A percentile compares a stretch with the other conserved stretches of the same genome.
These are phyloP conservation scores for Citrullus colocynthis DNA, from an alignment of 306 rosid species.

Conservation along the genomic window DNA sequence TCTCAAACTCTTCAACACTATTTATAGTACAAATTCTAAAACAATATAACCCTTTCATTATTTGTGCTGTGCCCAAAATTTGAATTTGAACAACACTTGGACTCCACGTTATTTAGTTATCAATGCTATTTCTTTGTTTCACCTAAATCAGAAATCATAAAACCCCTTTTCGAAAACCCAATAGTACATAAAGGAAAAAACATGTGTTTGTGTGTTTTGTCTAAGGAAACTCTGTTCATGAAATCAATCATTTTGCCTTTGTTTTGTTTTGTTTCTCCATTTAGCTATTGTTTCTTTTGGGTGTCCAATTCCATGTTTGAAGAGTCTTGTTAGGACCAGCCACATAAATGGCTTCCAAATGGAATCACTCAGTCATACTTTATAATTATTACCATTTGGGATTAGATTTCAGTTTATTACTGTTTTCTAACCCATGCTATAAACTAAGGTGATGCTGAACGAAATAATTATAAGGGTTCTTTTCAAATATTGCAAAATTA, in stretches of 20 bases:
- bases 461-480: no score
- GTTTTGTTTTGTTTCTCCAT: not conserved
- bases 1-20: not conserved
- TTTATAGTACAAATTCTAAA: not conserved
- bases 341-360: no score
- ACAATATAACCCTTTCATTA: not conserved
- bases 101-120: not conserved
- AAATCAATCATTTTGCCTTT: not conserved
- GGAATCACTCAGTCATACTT: no score
- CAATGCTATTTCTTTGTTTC: no score
- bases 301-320: not conserved
- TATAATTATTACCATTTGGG: no score
- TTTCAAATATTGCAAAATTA: no score
- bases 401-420: no score
- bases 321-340: not conserved
- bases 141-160: not conserved
- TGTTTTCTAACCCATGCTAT: no score
- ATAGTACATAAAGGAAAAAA: not conserved
- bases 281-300: not conserved
- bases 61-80: not conserved
- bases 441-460: no score
- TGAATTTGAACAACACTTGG: conserved; percentile 8
- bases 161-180: not conserved
- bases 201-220: not conserved
- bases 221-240: not conserved